phyloP scores from a whole-genome alignment of 2,329 filamentous ascomycete species.

The Aspergillus sp. region DNA sequence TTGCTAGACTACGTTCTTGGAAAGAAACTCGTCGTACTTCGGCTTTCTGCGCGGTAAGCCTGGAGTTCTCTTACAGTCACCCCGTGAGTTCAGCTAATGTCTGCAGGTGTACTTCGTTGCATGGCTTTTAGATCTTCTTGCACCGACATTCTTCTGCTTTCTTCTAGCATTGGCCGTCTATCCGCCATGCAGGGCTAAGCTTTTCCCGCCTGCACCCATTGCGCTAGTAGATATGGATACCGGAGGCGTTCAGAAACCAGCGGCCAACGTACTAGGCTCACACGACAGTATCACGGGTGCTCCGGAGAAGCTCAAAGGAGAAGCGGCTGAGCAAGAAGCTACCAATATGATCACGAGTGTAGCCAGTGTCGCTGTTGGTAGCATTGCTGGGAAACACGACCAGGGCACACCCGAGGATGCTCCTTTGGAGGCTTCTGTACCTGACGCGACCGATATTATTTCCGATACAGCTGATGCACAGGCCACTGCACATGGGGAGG shows the following conservation, averaged over 20 bases:
- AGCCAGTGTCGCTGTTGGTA: slow-evolving; percentile 69
- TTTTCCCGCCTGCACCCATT: slow-evolving; percentile 72
- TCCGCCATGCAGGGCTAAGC: slow-evolving; percentile 58
- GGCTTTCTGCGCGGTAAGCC: slow-evolving; percentile 58
- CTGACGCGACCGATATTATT: slow-evolving; percentile 46
- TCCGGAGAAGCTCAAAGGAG: slow-evolving; percentile 76
- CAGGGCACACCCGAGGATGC: slow-evolving; percentile 55
- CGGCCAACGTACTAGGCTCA: slow-evolving; percentile 49
- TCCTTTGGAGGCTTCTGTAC: slow-evolving; percentile 45
- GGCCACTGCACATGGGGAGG: slow-evolving; percentile 49
- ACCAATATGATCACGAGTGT: slow-evolving; percentile 76
- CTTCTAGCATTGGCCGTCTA: slow-evolving; percentile 68
- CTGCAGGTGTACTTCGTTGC: slow-evolving; percentile 57
- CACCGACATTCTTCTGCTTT: slow-evolving; percentile 63
- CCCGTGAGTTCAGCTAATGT: neutral
- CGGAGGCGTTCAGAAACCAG: slow-evolving; percentile 51
- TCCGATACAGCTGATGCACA: slow-evolving; percentile 49
- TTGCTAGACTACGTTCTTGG: slow-evolving; percentile 77
- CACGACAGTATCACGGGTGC: slow-evolving; percentile 75
- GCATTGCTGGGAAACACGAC: slow-evolving; percentile 74
- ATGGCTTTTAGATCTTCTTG: slow-evolving; percentile 71
- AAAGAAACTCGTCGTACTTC: slow-evolving; percentile 67
- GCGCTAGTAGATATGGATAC: slow-evolving; percentile 62
- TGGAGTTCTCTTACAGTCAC: neutral
- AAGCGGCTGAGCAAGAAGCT: slow-evolving; percentile 80